These are phyloP conservation scores for Phycomyces nitens DNA, from an alignment of 192 early-diverging fungal genomes.

Conservation along the genomic window DNA sequence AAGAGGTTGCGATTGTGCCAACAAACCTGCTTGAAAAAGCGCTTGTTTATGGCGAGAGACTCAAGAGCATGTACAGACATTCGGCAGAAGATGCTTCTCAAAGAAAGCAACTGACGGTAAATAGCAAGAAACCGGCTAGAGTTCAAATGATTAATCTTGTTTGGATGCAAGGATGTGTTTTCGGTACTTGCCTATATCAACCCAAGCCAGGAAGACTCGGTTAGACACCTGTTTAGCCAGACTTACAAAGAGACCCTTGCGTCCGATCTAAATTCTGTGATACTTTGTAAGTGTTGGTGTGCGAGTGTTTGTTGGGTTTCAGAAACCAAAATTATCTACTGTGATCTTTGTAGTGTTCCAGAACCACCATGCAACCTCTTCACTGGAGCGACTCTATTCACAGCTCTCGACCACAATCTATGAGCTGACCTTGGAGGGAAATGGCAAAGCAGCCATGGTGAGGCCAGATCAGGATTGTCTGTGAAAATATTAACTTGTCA, in stretches of 20 bases:
- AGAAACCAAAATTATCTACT: neutral
- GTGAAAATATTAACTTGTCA: neutral
- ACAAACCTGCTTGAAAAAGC: neutral
- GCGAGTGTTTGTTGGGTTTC: no score
- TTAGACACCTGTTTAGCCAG: neutral
- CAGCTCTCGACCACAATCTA: neutral
- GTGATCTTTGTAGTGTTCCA: neutral
- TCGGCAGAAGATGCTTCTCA: neutral
- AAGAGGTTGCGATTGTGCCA: no score
- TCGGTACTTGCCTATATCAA: neutral
- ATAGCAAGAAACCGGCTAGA: neutral
- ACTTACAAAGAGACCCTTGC: neutral
- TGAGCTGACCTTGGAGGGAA: neutral
- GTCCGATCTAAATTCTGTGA: neutral
- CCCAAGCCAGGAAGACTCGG: neutral
- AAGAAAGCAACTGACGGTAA: neutral
- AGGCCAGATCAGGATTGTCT: neutral
- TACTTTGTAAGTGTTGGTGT: constrained; percentile 1
- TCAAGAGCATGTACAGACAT: neutral
- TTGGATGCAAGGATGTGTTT: neutral
- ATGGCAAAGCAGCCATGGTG: neutral
- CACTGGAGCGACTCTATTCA: neutral
- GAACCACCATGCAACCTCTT: neutral
- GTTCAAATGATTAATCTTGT: no score
- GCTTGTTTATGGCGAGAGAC: neutral